Evolutionary conservation across 1,284 basidiomycete genomes (phyloP).

Genomic region (Sanghuangporus weigelae): DNA sequence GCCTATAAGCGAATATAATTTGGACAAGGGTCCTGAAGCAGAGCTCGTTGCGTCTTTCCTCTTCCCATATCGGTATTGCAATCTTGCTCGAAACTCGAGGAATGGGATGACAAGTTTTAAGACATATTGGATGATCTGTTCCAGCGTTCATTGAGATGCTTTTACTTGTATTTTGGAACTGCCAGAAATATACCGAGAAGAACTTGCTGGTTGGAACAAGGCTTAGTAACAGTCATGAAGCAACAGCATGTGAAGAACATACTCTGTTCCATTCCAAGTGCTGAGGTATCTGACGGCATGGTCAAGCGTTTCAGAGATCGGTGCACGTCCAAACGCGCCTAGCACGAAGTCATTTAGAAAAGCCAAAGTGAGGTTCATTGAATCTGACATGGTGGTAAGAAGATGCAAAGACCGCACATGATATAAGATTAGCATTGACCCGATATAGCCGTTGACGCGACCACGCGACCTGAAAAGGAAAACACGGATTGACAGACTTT

Average conservation of each 20-base stretch:
- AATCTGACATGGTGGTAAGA: constrained; percentile 22
- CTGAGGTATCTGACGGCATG: constrained; percentile 69
- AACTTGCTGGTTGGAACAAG: constrained; percentile 50
- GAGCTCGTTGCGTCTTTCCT: constrained; percentile 45
- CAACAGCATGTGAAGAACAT: constrained; percentile 29
- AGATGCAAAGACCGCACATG: neutral
- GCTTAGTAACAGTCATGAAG: neutral
- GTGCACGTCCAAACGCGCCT: constrained; percentile 54
- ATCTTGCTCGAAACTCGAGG: constrained; percentile 56
- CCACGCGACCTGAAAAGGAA: neutral
- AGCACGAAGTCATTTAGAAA: constrained; percentile 55
- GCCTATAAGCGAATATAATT: constrained; percentile 50
- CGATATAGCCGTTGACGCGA: neutral
- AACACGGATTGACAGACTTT: neutral
- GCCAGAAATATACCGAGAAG: constrained; percentile 52
- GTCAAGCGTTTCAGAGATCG: constrained; percentile 56
- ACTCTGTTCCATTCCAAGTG: constrained; percentile 83
- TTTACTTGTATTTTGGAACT: neutral
- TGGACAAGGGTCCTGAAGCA: constrained; percentile 47
- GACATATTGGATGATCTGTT: constrained; percentile 63
- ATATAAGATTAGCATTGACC: neutral
- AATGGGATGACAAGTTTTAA: constrained; percentile 64
- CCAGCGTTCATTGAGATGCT: neutral
- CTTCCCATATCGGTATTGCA: constrained; percentile 59
- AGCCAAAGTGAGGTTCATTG: constrained; percentile 33